A percentile compares a stretch with the other conserved stretches of the same genome.
These are phyloP conservation scores for Sarocladium brachiariae DNA, from an alignment of 2,329 filamentous ascomycete species.

Conservation along the genomic window DNA sequence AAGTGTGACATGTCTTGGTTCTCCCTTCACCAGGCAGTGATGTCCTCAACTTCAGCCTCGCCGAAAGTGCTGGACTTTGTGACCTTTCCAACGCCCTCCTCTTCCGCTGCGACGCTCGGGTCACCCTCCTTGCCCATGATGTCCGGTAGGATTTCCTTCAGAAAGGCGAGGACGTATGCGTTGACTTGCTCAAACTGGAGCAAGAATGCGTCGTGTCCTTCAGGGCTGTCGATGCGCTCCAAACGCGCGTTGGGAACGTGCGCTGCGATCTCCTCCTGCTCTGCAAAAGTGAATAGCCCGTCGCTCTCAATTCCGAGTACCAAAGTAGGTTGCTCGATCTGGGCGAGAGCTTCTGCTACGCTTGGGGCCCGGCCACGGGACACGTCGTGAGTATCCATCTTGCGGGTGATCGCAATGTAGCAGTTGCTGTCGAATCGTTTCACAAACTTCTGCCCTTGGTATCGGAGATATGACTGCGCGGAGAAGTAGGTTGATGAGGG, in stretches of 20 bases:
- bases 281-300: constrained; percentile 92
- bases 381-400: constrained; percentile 94
- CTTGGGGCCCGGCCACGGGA: constrained; percentile 65
- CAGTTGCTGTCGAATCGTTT: constrained; percentile 97
- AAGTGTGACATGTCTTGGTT: background rate
- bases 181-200: constrained; percentile 98
- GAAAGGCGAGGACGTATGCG: constrained; percentile 73
- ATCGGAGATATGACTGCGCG: constrained; percentile 92
- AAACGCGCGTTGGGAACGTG: constrained; percentile 72
- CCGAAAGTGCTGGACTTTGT: constrained; percentile 90
- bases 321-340: constrained; percentile 83
- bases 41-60: constrained; percentile 92
- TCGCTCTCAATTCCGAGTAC: constrained; percentile 94
- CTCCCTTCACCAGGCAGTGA: constrained; percentile 91
- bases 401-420: constrained; percentile 97
- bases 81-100: constrained; percentile 51
- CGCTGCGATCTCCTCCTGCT: constrained; percentile 85
- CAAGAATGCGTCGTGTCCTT: constrained; percentile 94
- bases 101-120: constrained; percentile 32
- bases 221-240: constrained; percentile 84
- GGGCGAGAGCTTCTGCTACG: constrained; percentile 66
- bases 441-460: constrained; percentile 95
- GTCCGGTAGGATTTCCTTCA: constrained; percentile 75
- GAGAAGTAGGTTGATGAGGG: constrained; percentile 85
- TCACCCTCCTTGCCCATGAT: constrained; percentile 65